Percentiles rank a stretch among this genome's conserved stretches.
Conservation (phyloP, 169 alveolate species). For the Cryptosporidium bovis region DNA sequence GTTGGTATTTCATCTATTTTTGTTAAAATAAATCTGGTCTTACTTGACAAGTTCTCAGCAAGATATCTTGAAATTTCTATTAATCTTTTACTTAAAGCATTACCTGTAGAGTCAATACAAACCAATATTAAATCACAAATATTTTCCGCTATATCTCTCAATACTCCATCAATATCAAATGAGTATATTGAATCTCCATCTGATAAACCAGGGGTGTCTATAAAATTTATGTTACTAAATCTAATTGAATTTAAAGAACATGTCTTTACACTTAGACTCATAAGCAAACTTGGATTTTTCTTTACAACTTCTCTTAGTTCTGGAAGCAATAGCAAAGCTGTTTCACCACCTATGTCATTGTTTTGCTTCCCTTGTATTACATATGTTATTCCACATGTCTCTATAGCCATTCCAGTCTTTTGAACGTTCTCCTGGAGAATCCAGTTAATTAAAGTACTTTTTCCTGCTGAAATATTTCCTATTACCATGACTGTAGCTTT, state of each 20-base stretch:
- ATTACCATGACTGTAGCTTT: slow-evolving; percentile 81
- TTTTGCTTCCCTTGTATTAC: slow-evolving; percentile 81
- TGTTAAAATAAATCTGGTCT: slow-evolving; percentile 77
- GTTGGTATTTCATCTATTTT: slow-evolving; percentile 79
- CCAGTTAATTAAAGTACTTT: slow-evolving; percentile 85
- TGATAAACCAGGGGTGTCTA: slow-evolving; percentile 86
- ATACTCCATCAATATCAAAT: slow-evolving; percentile 80
- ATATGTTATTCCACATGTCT: slow-evolving; percentile 82
- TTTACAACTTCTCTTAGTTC: slow-evolving; percentile 77
- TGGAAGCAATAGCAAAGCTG: slow-evolving; percentile 80
- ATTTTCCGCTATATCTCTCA: slow-evolving; percentile 78
- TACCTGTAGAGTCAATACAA: slow-evolving; percentile 83
- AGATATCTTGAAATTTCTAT: slow-evolving; percentile 76
- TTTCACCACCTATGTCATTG: slow-evolving; percentile 80
- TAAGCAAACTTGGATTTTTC: slow-evolving; percentile 76
- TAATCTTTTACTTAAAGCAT: slow-evolving; percentile 81
- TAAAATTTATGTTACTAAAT: slow-evolving; percentile 77
- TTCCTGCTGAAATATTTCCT: slow-evolving; percentile 86
- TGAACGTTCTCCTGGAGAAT: slow-evolving; percentile 80
- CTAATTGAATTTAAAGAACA: slow-evolving; percentile 36
- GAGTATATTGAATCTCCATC: slow-evolving; percentile 82
- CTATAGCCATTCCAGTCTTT: slow-evolving; percentile 83
- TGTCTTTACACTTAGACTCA: slow-evolving; percentile 78
- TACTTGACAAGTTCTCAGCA: slow-evolving; percentile 76
- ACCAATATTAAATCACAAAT: slow-evolving; percentile 81